Evolutionary conservation across 2,329 filamentous ascomycete species (phyloP), one percentile per base, ranked within the genome.

Genomic region (Alternaria gaisen): DNA sequence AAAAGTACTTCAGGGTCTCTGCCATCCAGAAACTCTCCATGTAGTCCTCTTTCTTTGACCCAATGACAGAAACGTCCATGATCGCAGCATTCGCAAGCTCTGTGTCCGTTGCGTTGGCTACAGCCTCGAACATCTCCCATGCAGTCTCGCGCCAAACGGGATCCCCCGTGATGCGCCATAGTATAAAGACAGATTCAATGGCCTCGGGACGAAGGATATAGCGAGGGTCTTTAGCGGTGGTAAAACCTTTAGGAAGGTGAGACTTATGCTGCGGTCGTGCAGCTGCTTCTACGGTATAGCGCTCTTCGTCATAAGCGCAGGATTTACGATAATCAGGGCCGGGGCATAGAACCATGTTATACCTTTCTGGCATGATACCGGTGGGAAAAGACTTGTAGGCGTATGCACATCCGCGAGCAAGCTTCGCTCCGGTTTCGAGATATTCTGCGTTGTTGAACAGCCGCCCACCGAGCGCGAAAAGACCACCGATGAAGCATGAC

Each of bases 351-450:
- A 84, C 65, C 56, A 87, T 77, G 34, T 81, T 71, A 72, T 87
- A 87, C 28, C 79, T 75, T 67, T 89, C 87, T 0, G 87, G 86
- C 86, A 88, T 88, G 58, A 89, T 83, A 1, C 87, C 86, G 0
- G 83, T 81, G 2, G 83, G 82, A 44, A 85, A 84, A 3, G 82
- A 77, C 53, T 83, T 79, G 70, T 89, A 89, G 6, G 86, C 83
- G 82, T 85, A 89, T 28, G 88, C 83, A 71, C 87, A 89, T 8
- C 86, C 87, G 59, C 87, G 83, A 0, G 86, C 87, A 28, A 89
- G 78, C 70, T 87, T 85, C 52, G 80, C 79, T 30, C 85, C 87
- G 32, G 88, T 81, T 1, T 83, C 79, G 60, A 89, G 77, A 65
- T 89, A 85, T 12, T 77, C 73, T 2, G 83, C 75, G 26, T 84